Evolutionary conservation across 306 rosid species (phyloP).

Genomic region (Alnus rubra): DNA sequence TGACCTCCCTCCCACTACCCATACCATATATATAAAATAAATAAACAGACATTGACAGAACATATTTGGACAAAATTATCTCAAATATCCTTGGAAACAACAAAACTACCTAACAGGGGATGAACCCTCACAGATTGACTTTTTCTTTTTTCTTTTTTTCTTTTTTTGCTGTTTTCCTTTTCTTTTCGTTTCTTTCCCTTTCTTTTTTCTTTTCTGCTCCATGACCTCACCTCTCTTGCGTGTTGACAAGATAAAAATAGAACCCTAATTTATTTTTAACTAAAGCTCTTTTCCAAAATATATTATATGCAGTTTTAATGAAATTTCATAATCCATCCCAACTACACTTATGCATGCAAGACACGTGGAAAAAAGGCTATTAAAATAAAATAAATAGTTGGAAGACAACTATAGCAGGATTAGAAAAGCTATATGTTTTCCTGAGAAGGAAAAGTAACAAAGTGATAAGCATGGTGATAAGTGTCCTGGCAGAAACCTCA

Average conservation of each 20-base stretch:
- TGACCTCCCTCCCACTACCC: no score
- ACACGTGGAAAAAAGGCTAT: neutral
- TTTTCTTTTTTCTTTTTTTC: no score
- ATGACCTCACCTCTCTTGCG: no score
- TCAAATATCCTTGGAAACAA: neutral
- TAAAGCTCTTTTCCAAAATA: neutral
- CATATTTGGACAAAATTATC: neutral
- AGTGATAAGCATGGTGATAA: conserved; percentile 4
- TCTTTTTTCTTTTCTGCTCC: no score
- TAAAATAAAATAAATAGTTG: neutral
- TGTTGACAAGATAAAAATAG: neutral
- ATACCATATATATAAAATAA: neutral
- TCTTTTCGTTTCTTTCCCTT: no score
- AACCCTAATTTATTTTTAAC: no score
- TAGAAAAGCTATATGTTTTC: neutral
- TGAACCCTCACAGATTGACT: neutral
- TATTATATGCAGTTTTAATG: neutral
- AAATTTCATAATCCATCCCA: neutral
- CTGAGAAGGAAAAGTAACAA: neutral
- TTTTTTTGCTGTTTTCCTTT: no score
- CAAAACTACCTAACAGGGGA: neutral
- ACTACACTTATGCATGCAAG: neutral
- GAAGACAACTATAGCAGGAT: neutral
- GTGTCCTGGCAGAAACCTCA: conserved; percentile 1
- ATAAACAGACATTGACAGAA: neutral